A percentile compares a stretch with the other conserved stretches of the same genome.
Evolutionary conservation across 768 basidiomycete species (phyloP).

Genomic region (Dioszegia crocea): DNA sequence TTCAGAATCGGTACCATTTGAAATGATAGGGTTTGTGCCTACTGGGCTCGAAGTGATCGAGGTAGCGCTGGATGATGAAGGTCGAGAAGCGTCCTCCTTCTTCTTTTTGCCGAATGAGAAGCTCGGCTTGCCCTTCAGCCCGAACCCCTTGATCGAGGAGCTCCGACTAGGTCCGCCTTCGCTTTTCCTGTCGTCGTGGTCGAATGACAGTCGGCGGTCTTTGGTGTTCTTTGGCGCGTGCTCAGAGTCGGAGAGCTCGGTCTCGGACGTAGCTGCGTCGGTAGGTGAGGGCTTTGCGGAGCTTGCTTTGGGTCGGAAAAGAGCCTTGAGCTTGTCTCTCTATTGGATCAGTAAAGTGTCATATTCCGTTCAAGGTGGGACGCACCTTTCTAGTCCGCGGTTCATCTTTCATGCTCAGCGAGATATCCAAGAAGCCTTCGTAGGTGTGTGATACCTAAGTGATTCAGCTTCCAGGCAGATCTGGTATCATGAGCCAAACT

Average conservation of each 20-base stretch:
- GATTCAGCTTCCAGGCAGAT: background rate
- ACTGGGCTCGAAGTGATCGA: too few relatives aligned
- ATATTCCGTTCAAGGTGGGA: background rate
- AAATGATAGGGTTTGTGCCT: background rate
- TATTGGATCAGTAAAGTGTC: constrained; percentile 11
- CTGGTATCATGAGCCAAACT: constrained; percentile 12
- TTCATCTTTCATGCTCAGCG: constrained; percentile 80
- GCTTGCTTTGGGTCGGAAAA: constrained; percentile 50
- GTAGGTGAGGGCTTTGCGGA: constrained; percentile 2
- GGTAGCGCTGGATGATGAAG: background rate
- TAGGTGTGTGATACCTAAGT: constrained; percentile 67
- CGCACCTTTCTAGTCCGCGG: constrained; percentile 60
- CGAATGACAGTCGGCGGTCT: constrained; percentile 25
- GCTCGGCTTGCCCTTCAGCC: constrained; percentile 31
- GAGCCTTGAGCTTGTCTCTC: constrained; percentile 68
- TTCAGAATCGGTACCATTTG: background rate
- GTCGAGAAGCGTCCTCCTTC: constrained; percentile 4
- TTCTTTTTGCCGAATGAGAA: constrained; percentile 38
- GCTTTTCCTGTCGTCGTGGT: constrained; percentile 23
- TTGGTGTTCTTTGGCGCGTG: background rate
- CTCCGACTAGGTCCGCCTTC: constrained; percentile 12
- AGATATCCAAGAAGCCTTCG: constrained; percentile 92
- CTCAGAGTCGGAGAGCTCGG: constrained; percentile 26
- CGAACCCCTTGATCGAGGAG: constrained; percentile 20
- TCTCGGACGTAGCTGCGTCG: constrained; percentile 27